Base-by-base conservation (phyloP, 495 filamentous ascomycete species). In the Glutinoglossum americanum region DNA sequence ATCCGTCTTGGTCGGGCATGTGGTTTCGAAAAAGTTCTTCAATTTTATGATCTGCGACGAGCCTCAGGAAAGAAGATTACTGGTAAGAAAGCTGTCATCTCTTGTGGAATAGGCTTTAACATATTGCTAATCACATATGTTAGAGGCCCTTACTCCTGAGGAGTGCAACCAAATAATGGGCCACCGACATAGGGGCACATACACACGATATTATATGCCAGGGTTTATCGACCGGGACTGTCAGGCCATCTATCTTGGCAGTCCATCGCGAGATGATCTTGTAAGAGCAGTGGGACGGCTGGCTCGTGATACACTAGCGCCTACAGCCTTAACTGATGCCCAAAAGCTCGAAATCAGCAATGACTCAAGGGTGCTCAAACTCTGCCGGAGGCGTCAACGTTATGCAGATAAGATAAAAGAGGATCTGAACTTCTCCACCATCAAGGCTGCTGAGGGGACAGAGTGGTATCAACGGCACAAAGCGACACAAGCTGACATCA, bases 181-280 rank as follows among this genome's bases (percentile, higher is more conserved):
- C 57, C 33, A 62, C 28, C 19, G 9, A 39, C 37, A 39, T 53
- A 39, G 60, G 5, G 37, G 32, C 26, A 60, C 45, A 7, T 62
- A 62, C 37, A 33, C 56, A 49, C 33, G 32, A 51, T 62, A 62
- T 44, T 62, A 62, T 58, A 62, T 51, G 28, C 58, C 44, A 57
- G 60, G 26, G 19, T 41, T 60, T 49, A 39, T 39, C 37, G 45
- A 45, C 37, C 30, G 54, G 21, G 45, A 62, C 39, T 62, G 51
- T 45, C 33, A 62, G 60, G 51, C 51, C 23, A 62, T 60, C 44
- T 62, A 62, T 57, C 59, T 62, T 57, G 45, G 53, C 23, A 62
- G 32, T 23, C 57, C 57, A 27, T 57, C 37, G 28, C 28, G 59
- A 60, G 60, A 62, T 23, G 32, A 55, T n/a, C 51, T 61, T 3